Evolutionary conservation across 306 rosid species (phyloP), one percentile per base, ranked within the genome.

Genomic region (Dryas alaskensis): DNA sequence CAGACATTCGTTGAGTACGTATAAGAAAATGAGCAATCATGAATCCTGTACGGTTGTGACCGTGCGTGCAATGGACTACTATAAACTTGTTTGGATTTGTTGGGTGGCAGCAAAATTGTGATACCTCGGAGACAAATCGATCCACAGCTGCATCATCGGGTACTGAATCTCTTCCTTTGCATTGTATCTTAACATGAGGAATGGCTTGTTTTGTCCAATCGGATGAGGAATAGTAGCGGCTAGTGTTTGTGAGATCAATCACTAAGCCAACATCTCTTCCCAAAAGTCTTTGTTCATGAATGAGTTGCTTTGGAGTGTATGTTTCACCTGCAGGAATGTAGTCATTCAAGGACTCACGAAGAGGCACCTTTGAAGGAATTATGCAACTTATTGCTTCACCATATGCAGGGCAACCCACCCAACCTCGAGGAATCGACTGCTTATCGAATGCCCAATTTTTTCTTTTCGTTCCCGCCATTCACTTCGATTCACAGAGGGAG

Each of bases 11-110:
- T 68, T 51, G 80, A 25, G 88, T 74, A 53, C 97, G 99, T 90
- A 90, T 88, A 69, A 95, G 90, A 78, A 87, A 95, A 80, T 90
- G 91, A 75, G 89, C 82, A 75, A 95, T 85, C 99, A 95, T 95
- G 82, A 87, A 95, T 73, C 99, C 98, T 16, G 99, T 95, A 58
- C 98, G 99, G 82, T 95, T 95, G 82, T 90, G 93, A 60, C 99
- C 98, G 73, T 95, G 98, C 3, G 99, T 95, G 80, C 99, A 95
- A 67, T 95, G 99, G 76, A 95, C 99, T 77, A 95, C 97, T 76
- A 92, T 95, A 77, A 82, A 84, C 84, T 87, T 90, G 80, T 86
- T 95, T 7, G 97, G 65, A 68, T 82, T 92, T 78, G 86, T 88
- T 79, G 88, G 96, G 49, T 92, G 89, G 52, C 78, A 83, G 31